These are phyloP conservation scores for Arachis hypogaea DNA, from an alignment of 306 rosid species.

Conservation along the genomic window DNA sequence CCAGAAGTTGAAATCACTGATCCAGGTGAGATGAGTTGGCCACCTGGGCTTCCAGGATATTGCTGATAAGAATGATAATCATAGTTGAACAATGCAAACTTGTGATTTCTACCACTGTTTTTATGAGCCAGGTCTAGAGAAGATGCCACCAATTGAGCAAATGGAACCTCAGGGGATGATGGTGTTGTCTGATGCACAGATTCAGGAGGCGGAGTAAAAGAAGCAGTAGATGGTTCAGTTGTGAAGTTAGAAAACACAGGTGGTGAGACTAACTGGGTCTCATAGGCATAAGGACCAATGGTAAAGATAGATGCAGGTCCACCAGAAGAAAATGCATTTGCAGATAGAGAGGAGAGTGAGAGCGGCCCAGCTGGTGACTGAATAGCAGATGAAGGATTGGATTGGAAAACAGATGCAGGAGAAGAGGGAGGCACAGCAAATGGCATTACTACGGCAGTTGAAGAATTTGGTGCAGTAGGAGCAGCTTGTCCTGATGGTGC, in stretches of 20 bases:
- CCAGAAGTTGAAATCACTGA: slow-evolving; percentile 77
- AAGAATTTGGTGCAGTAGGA: slow-evolving; percentile 50
- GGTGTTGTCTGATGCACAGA: slow-evolving; percentile 80
- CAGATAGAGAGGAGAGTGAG: slow-evolving; percentile 62
- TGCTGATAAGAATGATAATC: slow-evolving; percentile 76
- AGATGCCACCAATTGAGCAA: slow-evolving; percentile 76
- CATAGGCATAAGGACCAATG: slow-evolving; percentile 83
- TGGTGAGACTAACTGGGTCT: slow-evolving; percentile 84
- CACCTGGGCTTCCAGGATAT: slow-evolving; percentile 74
- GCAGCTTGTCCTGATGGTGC: slow-evolving; percentile 52
- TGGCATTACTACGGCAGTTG: slow-evolving; percentile 59
- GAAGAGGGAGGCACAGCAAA: slow-evolving; percentile 87
- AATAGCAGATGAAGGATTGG: slow-evolving; percentile 70
- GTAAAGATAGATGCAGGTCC: slow-evolving; percentile 73
- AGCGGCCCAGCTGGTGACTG: slow-evolving; percentile 70
- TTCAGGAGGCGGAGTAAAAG: slow-evolving; percentile 86
- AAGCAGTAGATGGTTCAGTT: slow-evolving; percentile 84
- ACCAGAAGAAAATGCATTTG: slow-evolving; percentile 58
- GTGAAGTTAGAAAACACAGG: slow-evolving; percentile 78
- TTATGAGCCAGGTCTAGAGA: slow-evolving; percentile 56
- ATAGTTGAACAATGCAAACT: slow-evolving; percentile 59
- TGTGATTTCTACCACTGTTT: slow-evolving; percentile 52
- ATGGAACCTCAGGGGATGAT: slow-evolving; percentile 88
- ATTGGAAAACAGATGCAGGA: slow-evolving; percentile 74
- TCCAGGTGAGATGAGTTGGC: slow-evolving; percentile 74